These are phyloP conservation scores for Lyophyllum semitale DNA, from an alignment of 768 basidiomycete genomes.

Conservation along the genomic window DNA sequence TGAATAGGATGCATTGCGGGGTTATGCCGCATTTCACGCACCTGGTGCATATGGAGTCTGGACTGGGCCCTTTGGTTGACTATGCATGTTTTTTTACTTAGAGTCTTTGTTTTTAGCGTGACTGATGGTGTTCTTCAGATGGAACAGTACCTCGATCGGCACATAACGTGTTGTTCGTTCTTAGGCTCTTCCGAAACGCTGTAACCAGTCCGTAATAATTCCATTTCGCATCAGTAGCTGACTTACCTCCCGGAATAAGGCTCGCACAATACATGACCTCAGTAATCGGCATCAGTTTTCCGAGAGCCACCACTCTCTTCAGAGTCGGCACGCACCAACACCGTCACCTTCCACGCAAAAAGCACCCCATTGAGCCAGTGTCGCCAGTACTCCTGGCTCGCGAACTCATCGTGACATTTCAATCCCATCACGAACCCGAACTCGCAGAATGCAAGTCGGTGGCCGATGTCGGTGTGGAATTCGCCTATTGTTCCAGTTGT, in stretches of 20 bases:
- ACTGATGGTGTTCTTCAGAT: conserved; percentile 42
- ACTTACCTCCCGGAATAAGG: not conserved
- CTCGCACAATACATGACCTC: not conserved
- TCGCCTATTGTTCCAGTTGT: not conserved
- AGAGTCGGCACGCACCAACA: not conserved
- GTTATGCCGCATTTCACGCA: conserved; percentile 84
- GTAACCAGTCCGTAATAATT: not conserved
- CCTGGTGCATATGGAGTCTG: conserved; percentile 79
- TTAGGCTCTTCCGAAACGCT: conserved; percentile 40
- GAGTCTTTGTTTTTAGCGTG: not conserved
- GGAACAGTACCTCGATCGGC: conserved; percentile 85
- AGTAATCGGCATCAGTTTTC: not conserved
- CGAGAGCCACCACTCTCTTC: not conserved
- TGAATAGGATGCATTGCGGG: conserved; percentile 81
- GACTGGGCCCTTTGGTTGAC: conserved; percentile 92
- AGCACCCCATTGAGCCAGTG: not conserved
- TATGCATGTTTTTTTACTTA: conserved; percentile 48
- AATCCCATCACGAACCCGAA: not conserved
- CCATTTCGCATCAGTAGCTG: not conserved
- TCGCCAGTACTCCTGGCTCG: not conserved
- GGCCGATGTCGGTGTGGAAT: not conserved
- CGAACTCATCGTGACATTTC: not conserved
- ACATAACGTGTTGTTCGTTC: conserved; percentile 85
- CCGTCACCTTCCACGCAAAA: not conserved
- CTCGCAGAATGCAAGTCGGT: not conserved